phyloP scores from a whole-genome alignment of 441 rosid species.

The Geranium incanum region DNA sequence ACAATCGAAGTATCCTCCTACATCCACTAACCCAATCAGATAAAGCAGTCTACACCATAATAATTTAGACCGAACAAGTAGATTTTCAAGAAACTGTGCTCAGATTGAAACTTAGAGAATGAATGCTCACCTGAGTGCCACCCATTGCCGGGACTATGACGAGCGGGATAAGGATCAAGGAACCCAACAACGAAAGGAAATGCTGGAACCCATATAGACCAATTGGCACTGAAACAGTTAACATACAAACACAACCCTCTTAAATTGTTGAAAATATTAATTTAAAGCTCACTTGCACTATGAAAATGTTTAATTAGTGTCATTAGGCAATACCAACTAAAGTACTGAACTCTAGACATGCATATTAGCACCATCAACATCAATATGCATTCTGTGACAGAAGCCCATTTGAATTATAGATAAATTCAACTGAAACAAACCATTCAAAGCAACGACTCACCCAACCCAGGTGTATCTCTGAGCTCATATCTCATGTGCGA shows the following conservation, averaged over 20 bases:
- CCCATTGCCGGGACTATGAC: constrained; percentile 98
- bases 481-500: constrained; percentile 83
- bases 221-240: constrained; percentile 59
- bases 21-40: constrained; percentile 42
- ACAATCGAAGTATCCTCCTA: constrained; percentile 83
- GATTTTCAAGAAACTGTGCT: neutral
- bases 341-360: too few relatives aligned
- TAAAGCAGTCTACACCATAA: constrained; percentile 14
- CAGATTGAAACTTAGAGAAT: constrained; percentile 12
- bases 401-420: too few relatives aligned
- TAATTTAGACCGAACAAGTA: constrained; percentile 8
- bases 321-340: too few relatives aligned
- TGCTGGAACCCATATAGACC: constrained; percentile 93
- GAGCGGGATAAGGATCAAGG: constrained; percentile 80
- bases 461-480: constrained; percentile 87
- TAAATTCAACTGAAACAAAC: too few relatives aligned
- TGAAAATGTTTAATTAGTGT: too few relatives aligned
- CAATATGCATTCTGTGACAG: too few relatives aligned
- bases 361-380: too few relatives aligned
- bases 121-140: constrained; percentile 69
- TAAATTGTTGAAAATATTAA: too few relatives aligned
- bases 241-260: too few relatives aligned
- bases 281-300: too few relatives aligned
- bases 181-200: constrained; percentile 80
- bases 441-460: constrained; percentile 29